These are phyloP conservation scores for Panaeolus cyanescens DNA, from an alignment of 768 basidiomycete species.

Conservation along the genomic window DNA sequence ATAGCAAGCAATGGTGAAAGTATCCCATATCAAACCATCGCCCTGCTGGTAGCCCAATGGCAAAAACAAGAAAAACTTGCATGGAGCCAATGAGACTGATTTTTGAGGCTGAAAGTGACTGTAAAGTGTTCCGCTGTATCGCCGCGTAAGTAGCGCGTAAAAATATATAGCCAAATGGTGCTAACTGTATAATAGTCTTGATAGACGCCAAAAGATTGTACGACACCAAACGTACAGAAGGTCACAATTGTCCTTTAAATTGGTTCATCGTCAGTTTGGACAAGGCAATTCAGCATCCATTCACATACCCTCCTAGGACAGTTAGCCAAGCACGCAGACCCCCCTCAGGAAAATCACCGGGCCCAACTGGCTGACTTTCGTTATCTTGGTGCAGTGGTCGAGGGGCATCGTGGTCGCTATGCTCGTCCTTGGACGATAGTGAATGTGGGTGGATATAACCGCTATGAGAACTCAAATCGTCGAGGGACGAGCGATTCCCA, in stretches of 20 bases:
- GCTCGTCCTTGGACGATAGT: slow-evolving; percentile 7
- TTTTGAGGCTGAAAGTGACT: slow-evolving; percentile 39
- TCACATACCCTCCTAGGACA: slow-evolving; percentile 45
- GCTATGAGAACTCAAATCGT: neutral
- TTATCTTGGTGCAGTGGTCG: neutral
- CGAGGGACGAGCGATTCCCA: neutral
- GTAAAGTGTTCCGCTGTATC: slow-evolving; percentile 35
- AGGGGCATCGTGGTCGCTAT: neutral
- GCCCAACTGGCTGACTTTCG: neutral
- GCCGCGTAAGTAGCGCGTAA: neutral
- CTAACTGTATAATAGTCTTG: slow-evolving; percentile 52
- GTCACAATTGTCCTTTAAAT: slow-evolving; percentile 37
- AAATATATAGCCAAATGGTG: neutral
- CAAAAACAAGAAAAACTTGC: slow-evolving; percentile 51
- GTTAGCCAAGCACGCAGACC: slow-evolving; percentile 46
- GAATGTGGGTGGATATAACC: neutral
- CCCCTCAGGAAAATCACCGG: slow-evolving; percentile 41
- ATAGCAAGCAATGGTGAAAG: slow-evolving; percentile 42
- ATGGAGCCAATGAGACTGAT: slow-evolving; percentile 54
- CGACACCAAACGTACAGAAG: slow-evolving; percentile 51
- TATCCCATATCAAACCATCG: slow-evolving; percentile 51
- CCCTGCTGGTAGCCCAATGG: slow-evolving; percentile 44
- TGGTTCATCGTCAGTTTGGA: neutral
- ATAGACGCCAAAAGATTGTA: slow-evolving; percentile 53
- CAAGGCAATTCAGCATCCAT: neutral